Percentiles rank a stretch among this genome's conserved stretches.
phyloP scores from a whole-genome alignment of 164 flowering plant species.

The Sextonia rubra region DNA sequence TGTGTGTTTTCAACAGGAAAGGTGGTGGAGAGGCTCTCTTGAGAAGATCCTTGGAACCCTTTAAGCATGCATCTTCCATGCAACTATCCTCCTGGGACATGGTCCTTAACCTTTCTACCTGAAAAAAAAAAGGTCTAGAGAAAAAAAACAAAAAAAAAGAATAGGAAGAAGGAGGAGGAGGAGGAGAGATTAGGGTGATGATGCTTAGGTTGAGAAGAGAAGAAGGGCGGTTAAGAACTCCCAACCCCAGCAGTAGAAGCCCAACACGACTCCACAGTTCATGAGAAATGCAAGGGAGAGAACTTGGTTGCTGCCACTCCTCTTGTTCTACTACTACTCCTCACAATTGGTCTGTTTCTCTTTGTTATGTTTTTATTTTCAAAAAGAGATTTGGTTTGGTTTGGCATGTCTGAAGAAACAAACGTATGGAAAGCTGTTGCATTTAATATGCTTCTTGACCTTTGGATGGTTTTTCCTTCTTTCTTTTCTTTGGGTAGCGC shows the following conservation, averaged over 20 bases:
- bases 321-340: not conserved
- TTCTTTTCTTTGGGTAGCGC: not conserved
- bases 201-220: conserved; percentile 43
- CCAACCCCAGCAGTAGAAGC: conserved; percentile 82
- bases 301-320: not conserved
- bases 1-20: conserved; percentile 59
- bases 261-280: conserved; percentile 73
- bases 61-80: conserved; percentile 13
- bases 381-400: not conserved
- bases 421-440: conserved; percentile 4
- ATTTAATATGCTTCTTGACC: not conserved
- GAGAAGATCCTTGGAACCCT: conserved; percentile 35
- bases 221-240: conserved; percentile 74
- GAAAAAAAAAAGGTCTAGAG: not conserved
- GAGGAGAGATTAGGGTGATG: conserved; percentile 3
- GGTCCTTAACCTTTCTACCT: not conserved
- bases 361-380: not conserved
- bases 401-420: not conserved
- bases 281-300: conserved; percentile 48
- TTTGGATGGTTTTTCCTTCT: not conserved
- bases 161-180: conserved; percentile 1
- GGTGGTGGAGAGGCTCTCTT: conserved; percentile 57
- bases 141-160: conserved; percentile 8
- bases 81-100: conserved; percentile 1
- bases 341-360: not conserved